phyloP scores from a whole-genome alignment of 108 stramenopile genomes.

The Stephanodiscus triporus region DNA sequence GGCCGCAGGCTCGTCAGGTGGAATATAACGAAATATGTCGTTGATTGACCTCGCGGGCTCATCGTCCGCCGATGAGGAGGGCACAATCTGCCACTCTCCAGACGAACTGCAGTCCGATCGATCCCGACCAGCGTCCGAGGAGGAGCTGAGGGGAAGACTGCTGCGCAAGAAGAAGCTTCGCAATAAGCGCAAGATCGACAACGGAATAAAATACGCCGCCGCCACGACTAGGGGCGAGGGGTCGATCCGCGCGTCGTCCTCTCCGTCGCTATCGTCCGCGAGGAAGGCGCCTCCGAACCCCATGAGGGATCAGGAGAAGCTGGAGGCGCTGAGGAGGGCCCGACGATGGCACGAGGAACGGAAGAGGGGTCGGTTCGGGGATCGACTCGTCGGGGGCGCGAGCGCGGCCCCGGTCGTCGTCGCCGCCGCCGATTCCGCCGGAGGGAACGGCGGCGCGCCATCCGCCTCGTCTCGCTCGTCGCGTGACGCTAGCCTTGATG shows the following conservation, averaged over 20 bases:
- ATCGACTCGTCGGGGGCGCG: not conserved
- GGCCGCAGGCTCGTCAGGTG: no score
- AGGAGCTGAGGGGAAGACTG: not conserved
- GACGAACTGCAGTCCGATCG: no score
- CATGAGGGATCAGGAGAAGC: not conserved
- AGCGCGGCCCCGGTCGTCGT: not conserved
- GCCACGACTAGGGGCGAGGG: not conserved
- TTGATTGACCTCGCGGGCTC: constrained; percentile 3
- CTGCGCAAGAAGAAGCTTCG: not conserved
- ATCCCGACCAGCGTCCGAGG: no score
- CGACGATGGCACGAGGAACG: not conserved
- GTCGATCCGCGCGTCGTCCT: not conserved
- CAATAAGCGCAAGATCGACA: not conserved
- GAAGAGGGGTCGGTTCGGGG: not conserved
- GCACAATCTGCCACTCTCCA: no score
- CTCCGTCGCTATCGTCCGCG: not conserved
- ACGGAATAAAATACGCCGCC: not conserved
- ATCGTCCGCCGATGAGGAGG: constrained; percentile 1
- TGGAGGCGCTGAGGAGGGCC: not conserved
- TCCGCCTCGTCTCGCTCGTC: not conserved
- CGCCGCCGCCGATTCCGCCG: not conserved
- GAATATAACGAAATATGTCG: no score
- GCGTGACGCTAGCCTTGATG: not conserved
- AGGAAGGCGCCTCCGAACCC: not conserved
- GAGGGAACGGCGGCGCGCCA: not conserved